Percentiles rank a stretch among this genome's conserved stretches.
These are phyloP conservation scores for Abrus pulchellus DNA, from an alignment of 306 rosid species.

Conservation along the genomic window DNA sequence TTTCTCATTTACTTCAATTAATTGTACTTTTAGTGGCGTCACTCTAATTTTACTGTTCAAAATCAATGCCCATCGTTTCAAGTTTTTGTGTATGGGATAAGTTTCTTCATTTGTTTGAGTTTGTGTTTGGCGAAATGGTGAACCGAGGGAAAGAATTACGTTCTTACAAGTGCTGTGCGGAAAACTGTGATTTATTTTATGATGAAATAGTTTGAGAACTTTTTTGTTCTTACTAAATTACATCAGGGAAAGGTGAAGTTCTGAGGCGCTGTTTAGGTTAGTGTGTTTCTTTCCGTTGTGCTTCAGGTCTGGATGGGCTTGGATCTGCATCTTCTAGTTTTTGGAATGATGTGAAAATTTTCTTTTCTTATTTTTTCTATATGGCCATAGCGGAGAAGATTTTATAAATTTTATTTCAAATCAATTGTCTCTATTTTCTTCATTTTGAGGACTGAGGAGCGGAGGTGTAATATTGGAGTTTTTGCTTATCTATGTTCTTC, in stretches of 20 bases:
- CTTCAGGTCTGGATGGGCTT: neutral
- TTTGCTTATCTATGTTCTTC: neutral
- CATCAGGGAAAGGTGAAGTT: constrained; percentile 13
- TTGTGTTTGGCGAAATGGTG: constrained; percentile 3
- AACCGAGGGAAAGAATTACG: too few species aligned
- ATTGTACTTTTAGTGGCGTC: neutral
- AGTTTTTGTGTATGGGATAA: neutral
- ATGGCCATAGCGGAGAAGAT: neutral
- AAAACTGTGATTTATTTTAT: constrained; percentile 1
- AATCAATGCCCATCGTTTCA: neutral
- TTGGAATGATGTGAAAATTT: neutral
- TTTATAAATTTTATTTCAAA: neutral
- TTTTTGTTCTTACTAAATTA: neutral
- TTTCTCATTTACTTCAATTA: neutral
- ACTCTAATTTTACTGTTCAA: constrained; percentile 24
- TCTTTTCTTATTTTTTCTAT: neutral
- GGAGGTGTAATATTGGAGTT: neutral
- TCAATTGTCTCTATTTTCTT: constrained; percentile 5
- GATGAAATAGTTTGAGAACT: neutral
- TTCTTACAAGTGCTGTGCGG: neutral
- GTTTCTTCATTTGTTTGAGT: constrained; percentile 12
- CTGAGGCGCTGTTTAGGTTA: neutral
- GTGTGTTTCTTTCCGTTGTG: constrained; percentile 22
- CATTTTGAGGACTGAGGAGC: constrained; percentile 2
- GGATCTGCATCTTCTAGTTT: constrained; percentile 46